Percentiles rank a stretch among this genome's conserved stretches.
Conservation (phyloP, 1,284 basidiomycete genomes). For the Trichosporon asahii region DNA sequence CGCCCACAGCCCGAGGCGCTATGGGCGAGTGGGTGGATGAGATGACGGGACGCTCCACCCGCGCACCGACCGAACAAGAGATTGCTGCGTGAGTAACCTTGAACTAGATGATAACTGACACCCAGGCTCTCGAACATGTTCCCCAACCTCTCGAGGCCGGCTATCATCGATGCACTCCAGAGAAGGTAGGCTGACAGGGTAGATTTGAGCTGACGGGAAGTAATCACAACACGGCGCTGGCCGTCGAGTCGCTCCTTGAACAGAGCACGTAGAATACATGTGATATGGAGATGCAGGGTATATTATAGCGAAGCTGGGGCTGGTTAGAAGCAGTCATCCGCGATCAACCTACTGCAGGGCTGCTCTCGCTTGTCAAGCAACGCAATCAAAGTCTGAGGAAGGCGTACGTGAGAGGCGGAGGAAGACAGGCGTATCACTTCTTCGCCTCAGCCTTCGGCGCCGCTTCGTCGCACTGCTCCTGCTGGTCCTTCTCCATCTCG, state of each 20-base stretch:
- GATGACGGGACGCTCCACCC: conserved; percentile 63
- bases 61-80: conserved; percentile 69
- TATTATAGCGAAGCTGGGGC: neutral
- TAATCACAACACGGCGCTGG: conserved; percentile 71
- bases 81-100: conserved; percentile 54
- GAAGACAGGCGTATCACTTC: conserved; percentile 33
- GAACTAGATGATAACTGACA: conserved; percentile 13
- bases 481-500: conserved; percentile 27
- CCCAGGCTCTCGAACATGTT: conserved; percentile 71
- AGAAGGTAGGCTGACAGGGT: conserved; percentile 61
- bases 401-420: too few relatives aligned
- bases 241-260: conserved; percentile 67
- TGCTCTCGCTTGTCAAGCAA: too few relatives aligned
- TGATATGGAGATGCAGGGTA: conserved; percentile 19
- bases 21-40: conserved; percentile 79
- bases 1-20: conserved; percentile 52
- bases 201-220: conserved; percentile 23
- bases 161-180: conserved; percentile 73
- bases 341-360: neutral
- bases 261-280: conserved; percentile 30
- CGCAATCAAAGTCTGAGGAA: too few relatives aligned
- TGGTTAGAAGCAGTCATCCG: neutral
- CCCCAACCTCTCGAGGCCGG: conserved; percentile 68
- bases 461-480: neutral
- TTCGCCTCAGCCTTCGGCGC: conserved; percentile 43